These are phyloP conservation scores for Exidia glandulosa DNA, from an alignment of 768 basidiomycete species.

Conservation along the genomic window DNA sequence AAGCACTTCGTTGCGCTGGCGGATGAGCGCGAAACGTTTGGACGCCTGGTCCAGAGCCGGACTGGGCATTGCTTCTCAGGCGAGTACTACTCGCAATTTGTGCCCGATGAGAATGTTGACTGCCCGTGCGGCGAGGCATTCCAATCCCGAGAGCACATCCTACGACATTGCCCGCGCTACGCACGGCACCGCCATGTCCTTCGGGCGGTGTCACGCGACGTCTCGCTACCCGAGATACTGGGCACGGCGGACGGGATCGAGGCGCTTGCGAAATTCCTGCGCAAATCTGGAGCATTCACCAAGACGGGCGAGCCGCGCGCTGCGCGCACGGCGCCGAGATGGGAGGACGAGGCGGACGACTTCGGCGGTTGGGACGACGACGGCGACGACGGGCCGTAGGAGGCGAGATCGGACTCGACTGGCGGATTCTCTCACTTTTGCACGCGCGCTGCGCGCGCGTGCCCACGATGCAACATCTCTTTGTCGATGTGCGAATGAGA, in stretches of 20 bases:
- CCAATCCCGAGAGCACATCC: conserved; percentile 9
- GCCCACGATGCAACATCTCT: too few species aligned
- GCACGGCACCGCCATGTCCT: conserved; percentile 6
- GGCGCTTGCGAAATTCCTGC: conserved; percentile 7
- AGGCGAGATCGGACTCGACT: not conserved
- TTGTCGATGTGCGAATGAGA: too few species aligned
- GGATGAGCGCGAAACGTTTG: not conserved
- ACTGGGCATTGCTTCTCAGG: not conserved
- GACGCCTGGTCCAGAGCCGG: not conserved
- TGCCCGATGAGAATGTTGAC: not conserved
- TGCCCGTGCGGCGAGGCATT: conserved; percentile 4
- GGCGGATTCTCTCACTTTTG: too few species aligned
- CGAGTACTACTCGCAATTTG: not conserved
- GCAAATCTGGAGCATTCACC: conserved; percentile 7
- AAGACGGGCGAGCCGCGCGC: conserved; percentile 6
- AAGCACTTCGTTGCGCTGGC: not conserved
- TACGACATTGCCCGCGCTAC: conserved; percentile 6
- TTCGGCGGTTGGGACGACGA: not conserved
- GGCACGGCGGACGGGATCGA: conserved; percentile 9
- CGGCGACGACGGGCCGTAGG: not conserved
- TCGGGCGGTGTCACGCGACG: not conserved
- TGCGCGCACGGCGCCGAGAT: not conserved
- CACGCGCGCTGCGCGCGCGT: too few species aligned
- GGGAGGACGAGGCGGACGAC: not conserved
- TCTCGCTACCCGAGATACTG: conserved; percentile 5